Evolutionary conservation across 176 grass and related monocot genomes (phyloP), one percentile per base, ranked within the genome.

Genomic region (Saccharum spontaneum): DNA sequence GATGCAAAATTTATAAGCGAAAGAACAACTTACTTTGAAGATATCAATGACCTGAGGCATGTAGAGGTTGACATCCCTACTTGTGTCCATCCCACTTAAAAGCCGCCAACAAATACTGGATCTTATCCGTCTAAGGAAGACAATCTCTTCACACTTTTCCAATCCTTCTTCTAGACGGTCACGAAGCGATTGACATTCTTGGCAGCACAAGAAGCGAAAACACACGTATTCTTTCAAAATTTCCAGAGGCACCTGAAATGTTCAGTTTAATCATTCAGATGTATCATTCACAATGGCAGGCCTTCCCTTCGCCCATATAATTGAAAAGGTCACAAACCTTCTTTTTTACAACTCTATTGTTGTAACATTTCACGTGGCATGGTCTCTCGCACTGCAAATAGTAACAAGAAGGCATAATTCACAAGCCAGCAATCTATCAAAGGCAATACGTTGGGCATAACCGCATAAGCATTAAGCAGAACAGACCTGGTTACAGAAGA

Each of bases 401-500:
- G 6, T 76, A 84, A 89, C 16, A 52, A 55, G 9, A 28, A 15
- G 22, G 7, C 80, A 85, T 67, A 88, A 54, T 79, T 83, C 61
- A 43, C 46, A 73, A 82, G 65, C 59, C 60, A 89, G 18, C 16
- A 82, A 80, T 78, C 33, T 71, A 75, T 52, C 69, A 79, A 86
- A 83, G 15, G 66, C 15, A 76, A 43, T n/a, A 44, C 33, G 73
- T n/a, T 74, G 18, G 74, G 70, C 40, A 75, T 62, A 83, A 76
- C 5, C 39, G 70, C 40, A 75, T 62, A 83, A 76, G 7, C 39
- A 65, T 18, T 28, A 75, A 57, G 52, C 44, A 69, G 31, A 85
- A 82, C 69, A 80, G 69, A 93, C 91, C 86, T 97, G 94, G 85
- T 89, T 90, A 91, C 94, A 97, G 79, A 94, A 97, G 75, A 91